phyloP scores from a whole-genome alignment of 1,284 basidiomycete genomes.

The Ustilago nuda region DNA sequence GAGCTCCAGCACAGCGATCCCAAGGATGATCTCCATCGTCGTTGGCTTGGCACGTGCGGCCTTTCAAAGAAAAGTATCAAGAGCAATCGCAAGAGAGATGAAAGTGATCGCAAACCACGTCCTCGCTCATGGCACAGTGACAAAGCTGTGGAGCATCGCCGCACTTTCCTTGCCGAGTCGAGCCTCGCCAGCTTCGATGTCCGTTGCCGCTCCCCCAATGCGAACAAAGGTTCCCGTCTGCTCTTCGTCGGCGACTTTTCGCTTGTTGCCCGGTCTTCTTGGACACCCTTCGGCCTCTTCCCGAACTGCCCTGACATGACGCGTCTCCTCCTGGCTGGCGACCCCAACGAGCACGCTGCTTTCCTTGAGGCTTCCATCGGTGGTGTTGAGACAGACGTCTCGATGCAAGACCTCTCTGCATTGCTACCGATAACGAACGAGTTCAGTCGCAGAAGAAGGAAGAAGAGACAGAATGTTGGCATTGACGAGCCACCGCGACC shows the following conservation, averaged over 20 bases:
- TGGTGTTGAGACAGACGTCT: constrained; percentile 43
- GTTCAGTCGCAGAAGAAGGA: constrained; percentile 19
- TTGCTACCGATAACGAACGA: constrained; percentile 27
- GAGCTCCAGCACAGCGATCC: constrained; percentile 54
- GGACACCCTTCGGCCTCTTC: constrained; percentile 65
- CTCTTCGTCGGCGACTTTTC: constrained; percentile 43
- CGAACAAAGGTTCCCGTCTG: constrained; percentile 20
- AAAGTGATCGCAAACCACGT: background rate
- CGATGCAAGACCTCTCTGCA: constrained; percentile 30
- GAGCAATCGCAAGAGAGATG: background rate
- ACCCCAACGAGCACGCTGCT: constrained; percentile 63
- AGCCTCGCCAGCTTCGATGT: constrained; percentile 45
- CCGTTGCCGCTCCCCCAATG: constrained; percentile 20
- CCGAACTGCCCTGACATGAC: constrained; percentile 16
- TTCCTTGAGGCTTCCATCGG: constrained; percentile 47
- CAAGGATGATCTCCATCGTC: constrained; percentile 54
- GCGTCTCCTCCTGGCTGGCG: constrained; percentile 44
- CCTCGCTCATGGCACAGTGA: background rate
- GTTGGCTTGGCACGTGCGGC: constrained; percentile 66
- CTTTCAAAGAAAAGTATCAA: constrained; percentile 6
- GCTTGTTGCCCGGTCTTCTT: constrained; percentile 42
- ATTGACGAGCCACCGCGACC: constrained; percentile 29
- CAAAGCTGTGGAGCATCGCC: constrained; percentile 54
- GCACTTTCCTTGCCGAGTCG: constrained; percentile 50
- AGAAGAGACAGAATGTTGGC: constrained; percentile 21